These are phyloP conservation scores for Fraxinus albicans DNA, from an alignment of 305 asterid species.

Conservation along the genomic window DNA sequence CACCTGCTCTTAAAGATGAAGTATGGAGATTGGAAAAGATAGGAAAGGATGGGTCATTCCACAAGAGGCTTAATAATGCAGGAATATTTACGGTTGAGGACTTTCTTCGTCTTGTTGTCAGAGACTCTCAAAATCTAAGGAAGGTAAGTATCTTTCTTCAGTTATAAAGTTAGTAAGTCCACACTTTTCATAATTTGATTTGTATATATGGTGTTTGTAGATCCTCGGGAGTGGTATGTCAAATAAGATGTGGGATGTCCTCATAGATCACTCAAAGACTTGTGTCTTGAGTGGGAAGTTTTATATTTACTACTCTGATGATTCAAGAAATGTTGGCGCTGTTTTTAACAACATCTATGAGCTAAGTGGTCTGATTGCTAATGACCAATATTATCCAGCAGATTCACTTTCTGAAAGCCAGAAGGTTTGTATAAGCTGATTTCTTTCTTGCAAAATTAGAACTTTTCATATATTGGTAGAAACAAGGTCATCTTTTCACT, in stretches of 20 bases:
- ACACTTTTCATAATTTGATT: constrained; percentile 9
- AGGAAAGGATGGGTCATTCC: constrained; percentile 67
- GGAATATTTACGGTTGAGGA: constrained; percentile 52
- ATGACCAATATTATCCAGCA: constrained; percentile 48
- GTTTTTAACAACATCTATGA: constrained; percentile 55
- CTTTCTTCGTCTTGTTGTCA: constrained; percentile 46
- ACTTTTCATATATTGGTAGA: not conserved
- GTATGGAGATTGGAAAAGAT: constrained; percentile 72
- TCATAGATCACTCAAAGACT: constrained; percentile 57
- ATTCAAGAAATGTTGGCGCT: constrained; percentile 41
- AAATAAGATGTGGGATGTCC: constrained; percentile 61
- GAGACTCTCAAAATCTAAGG: constrained; percentile 47
- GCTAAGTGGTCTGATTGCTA: constrained; percentile 57
- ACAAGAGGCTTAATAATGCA: constrained; percentile 45
- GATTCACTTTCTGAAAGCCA: constrained; percentile 63
- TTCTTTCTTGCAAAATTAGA: constrained; percentile 4
- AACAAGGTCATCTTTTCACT: not conserved
- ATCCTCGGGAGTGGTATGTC: constrained; percentile 64
- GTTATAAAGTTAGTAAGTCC: not conserved
- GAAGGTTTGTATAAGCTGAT: constrained; percentile 37
- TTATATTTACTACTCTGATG: constrained; percentile 51
- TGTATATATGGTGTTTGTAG: constrained; percentile 28
- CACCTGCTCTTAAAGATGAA: constrained; percentile 58
- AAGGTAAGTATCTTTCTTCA: constrained; percentile 37
- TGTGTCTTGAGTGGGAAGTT: constrained; percentile 51